phyloP scores from a whole-genome alignment of 306 rosid genomes.

The Cicer cuneatum region DNA sequence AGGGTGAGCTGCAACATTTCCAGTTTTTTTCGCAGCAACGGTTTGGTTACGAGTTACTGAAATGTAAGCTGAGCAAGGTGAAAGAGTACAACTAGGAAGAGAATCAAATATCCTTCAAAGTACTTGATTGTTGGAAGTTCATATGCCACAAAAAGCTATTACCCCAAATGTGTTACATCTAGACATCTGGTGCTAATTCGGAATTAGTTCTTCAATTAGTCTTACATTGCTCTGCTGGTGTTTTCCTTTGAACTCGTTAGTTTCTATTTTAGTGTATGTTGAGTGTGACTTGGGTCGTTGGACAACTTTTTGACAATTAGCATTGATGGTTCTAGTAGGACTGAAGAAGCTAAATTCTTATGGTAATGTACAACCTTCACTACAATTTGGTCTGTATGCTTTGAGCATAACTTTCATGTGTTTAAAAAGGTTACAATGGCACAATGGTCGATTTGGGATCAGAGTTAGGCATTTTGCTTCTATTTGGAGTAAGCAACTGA shows the following conservation, averaged over 20 bases:
- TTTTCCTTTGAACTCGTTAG: background rate
- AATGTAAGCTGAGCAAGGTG: too few relatives aligned
- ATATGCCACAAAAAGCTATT: background rate
- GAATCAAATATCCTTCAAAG: too few relatives aligned
- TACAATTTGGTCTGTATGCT: background rate
- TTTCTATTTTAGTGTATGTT: constrained; percentile 4
- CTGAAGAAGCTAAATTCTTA: constrained; percentile 20
- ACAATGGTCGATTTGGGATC: constrained; percentile 18
- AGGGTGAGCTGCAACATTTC: background rate
- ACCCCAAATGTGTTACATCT: background rate
- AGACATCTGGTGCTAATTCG: constrained; percentile 1
- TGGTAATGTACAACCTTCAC: constrained; percentile 16
- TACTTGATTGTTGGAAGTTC: constrained; percentile 7
- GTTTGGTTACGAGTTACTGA: too few relatives aligned
- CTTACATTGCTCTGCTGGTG: constrained; percentile 5
- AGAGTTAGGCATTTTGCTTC: constrained; percentile 14
- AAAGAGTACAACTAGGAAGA: too few relatives aligned
- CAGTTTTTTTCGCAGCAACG: too few relatives aligned
- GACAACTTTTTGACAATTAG: background rate
- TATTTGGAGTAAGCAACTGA: background rate
- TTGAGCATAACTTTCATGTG: constrained; percentile 2
- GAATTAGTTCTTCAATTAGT: constrained; percentile 1
- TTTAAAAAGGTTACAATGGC: background rate
- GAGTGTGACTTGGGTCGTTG: background rate
- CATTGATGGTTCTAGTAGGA: background rate